Conservation (phyloP, 441 rosid genomes). For the Bruguiera hainesii region DNA sequence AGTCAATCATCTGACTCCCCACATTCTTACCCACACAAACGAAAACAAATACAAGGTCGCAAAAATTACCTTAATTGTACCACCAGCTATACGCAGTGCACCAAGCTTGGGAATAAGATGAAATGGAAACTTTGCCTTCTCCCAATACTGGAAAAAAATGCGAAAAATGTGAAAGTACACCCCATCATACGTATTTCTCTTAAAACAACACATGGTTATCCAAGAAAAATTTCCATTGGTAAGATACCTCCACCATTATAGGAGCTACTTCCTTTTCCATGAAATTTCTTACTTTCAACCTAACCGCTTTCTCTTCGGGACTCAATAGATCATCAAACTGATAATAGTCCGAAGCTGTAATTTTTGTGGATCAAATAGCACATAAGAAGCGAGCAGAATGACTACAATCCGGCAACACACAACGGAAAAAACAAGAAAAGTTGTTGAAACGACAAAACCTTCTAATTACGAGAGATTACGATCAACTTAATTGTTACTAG, state of each 20-base stretch:
- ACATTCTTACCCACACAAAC: conserved; percentile 11
- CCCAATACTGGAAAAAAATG: conserved; percentile 67
- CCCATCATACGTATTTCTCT: neutral
- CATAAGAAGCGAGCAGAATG: neutral
- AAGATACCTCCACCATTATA: conserved; percentile 63
- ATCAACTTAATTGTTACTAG: no score
- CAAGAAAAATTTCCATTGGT: conserved; percentile 7
- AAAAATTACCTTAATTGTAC: conserved; percentile 69
- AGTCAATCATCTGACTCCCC: conserved; percentile 18
- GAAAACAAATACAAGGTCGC: conserved; percentile 2
- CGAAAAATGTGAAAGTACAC: conserved; percentile 13
- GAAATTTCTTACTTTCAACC: conserved; percentile 63
- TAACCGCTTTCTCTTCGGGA: conserved; percentile 65
- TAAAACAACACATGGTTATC: neutral
- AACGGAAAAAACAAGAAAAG: neutral
- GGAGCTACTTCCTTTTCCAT: conserved; percentile 96
- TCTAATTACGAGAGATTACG: no score
- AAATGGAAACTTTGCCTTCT: conserved; percentile 97
- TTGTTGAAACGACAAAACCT: neutral
- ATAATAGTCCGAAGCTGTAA: conserved; percentile 78
- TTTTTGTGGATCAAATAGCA: conserved; percentile 5
- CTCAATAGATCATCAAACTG: conserved; percentile 72
- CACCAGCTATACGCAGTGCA: conserved; percentile 62
- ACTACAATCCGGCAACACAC: neutral
- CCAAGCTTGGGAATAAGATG: conserved; percentile 74